Evolutionary conservation across 2,329 filamentous ascomycete genomes (phyloP).

Genomic region (Fonsecaea pugnacius): DNA sequence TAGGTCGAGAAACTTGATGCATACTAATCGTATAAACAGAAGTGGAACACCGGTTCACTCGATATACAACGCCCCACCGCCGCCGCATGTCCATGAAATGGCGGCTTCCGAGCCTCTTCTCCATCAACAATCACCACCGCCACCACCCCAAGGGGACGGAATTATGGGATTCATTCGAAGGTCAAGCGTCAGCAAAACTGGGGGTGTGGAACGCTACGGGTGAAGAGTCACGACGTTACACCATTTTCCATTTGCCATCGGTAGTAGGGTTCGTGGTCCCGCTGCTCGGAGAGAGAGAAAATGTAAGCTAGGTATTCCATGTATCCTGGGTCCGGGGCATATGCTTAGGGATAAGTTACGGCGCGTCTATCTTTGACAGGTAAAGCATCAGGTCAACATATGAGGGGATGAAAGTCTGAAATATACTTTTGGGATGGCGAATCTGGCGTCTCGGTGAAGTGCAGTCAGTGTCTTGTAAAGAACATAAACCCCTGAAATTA

Average conservation of each 20-base stretch:
- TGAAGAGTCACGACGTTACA: slow-evolving; percentile 4
- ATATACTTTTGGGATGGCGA: background rate
- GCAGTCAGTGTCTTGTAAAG: too few relatives aligned
- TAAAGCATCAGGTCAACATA: background rate
- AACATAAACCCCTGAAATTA: background rate
- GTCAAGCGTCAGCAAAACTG: slow-evolving; percentile 22
- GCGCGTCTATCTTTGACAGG: background rate
- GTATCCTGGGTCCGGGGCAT: background rate
- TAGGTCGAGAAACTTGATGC: background rate
- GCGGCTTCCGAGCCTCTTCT: slow-evolving; percentile 17
- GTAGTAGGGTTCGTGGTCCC: too few relatives aligned
- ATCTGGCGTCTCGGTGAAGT: too few relatives aligned
- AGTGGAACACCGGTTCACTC: slow-evolving; percentile 17
- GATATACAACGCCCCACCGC: slow-evolving; percentile 9
- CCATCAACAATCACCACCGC: background rate
- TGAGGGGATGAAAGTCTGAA: background rate
- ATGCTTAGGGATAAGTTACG: background rate
- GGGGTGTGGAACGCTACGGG: slow-evolving; percentile 31
- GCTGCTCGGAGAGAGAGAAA: background rate
- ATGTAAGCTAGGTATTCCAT: background rate
- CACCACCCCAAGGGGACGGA: slow-evolving; percentile 1
- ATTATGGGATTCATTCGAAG: slow-evolving; percentile 27
- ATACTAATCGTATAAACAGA: slow-evolving; percentile 1
- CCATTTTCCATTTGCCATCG: background rate
- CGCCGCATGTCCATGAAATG: slow-evolving; percentile 24